phyloP scores from a whole-genome alignment of 352 stramenopile genomes.

The Phytophthora tentaculata region DNA sequence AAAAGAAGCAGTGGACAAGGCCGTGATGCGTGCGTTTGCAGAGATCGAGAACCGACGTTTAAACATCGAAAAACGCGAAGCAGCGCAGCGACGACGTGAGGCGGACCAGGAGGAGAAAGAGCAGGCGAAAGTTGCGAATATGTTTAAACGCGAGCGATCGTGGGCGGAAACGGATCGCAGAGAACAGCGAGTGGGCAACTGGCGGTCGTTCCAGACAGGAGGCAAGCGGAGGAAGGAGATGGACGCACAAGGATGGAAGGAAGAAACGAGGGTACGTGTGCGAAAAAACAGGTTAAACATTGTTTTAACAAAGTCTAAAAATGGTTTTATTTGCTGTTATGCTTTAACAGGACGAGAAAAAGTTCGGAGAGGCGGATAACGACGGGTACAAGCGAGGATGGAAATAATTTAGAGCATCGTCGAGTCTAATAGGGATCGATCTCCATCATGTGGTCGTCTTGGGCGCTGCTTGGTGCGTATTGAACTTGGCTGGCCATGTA shows the following conservation, averaged over 20 bases:
- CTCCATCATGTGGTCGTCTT: conserved; percentile 70
- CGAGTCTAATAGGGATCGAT: conserved; percentile 48
- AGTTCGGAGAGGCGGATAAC: conserved; percentile 69
- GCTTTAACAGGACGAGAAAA: conserved; percentile 56
- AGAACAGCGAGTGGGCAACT: conserved; percentile 82
- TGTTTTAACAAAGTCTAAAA: not conserved
- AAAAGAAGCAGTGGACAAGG: conserved; percentile 73
- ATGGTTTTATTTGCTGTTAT: conserved; percentile 2
- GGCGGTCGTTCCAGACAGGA: conserved; percentile 79
- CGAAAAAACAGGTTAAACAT: no score
- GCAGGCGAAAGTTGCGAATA: conserved; percentile 64
- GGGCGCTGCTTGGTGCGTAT: conserved; percentile 20
- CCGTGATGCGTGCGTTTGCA: conserved; percentile 82
- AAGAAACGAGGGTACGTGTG: conserved; percentile 66
- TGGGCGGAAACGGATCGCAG: conserved; percentile 82
- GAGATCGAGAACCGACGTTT: conserved; percentile 81
- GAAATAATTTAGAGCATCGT: conserved; percentile 65
- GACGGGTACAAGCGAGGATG: conserved; percentile 82
- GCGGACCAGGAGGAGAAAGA: conserved; percentile 80
- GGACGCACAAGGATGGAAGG: conserved; percentile 64
- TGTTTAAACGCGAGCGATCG: conserved; percentile 78
- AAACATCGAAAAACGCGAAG: conserved; percentile 82
- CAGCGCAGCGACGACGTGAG: conserved; percentile 68
- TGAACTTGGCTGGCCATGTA: conserved; percentile 46
- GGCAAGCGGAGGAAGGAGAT: conserved; percentile 72